phyloP scores from a whole-genome alignment of 371 early-diverging fungal genomes.

The Amoeboaphelidium protococcarum region DNA sequence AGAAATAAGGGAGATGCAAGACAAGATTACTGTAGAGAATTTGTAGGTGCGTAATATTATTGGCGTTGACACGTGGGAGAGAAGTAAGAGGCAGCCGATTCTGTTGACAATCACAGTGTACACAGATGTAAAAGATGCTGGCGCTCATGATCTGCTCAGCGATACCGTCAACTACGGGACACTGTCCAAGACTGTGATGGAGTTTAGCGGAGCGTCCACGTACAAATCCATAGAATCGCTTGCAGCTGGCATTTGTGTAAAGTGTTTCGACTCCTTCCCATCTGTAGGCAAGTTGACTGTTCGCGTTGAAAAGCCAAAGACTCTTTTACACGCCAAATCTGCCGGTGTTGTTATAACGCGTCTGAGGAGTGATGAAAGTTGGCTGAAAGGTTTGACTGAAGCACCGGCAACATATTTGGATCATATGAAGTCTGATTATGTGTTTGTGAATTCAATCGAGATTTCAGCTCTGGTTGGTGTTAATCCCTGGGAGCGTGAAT shows the following conservation, averaged over 20 bases:
- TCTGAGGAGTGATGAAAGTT: background rate
- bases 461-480: slow-evolving; percentile 60
- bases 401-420: too few relatives aligned
- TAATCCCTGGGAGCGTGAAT: slow-evolving; percentile 81
- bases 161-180: slow-evolving; percentile 60
- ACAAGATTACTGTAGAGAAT: slow-evolving; percentile 9
- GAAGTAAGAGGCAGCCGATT: slow-evolving; percentile 58
- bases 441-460: background rate
- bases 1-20: too few relatives aligned
- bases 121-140: slow-evolving; percentile 45
- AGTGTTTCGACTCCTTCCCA: slow-evolving; percentile 24
- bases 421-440: background rate
- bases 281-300: slow-evolving; percentile 8
- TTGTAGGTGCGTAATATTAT: slow-evolving; percentile 54
- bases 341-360: slow-evolving; percentile 53
- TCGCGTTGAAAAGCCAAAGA: slow-evolving; percentile 52
- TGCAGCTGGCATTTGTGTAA: slow-evolving; percentile 30
- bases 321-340: slow-evolving; percentile 58
- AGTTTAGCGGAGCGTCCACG: slow-evolving; percentile 34
- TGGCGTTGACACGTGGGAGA: slow-evolving; percentile 83
- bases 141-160: slow-evolving; percentile 33
- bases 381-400: too few relatives aligned
- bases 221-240: slow-evolving; percentile 43
- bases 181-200: slow-evolving; percentile 40
- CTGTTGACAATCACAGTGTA: slow-evolving; percentile 38